Evolutionary conservation across 495 filamentous ascomycete genomes (phyloP).

Genomic region (Haplographium delicatum): DNA sequence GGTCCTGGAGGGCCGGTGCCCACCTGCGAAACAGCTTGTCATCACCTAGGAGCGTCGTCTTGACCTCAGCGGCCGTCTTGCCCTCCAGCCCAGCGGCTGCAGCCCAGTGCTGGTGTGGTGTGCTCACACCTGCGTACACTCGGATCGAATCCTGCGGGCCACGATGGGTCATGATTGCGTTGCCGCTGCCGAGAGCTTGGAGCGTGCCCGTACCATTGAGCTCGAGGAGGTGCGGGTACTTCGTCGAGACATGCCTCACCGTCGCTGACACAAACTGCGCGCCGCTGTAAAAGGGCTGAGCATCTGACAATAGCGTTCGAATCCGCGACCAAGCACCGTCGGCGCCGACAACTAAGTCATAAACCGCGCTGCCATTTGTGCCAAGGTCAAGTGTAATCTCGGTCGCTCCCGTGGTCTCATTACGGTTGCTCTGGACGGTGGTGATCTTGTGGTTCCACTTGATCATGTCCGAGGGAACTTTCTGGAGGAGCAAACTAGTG

Average conservation of each 20-base stretch:
- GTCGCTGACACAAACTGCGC: conserved; percentile 33
- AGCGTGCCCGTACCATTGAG: conserved; percentile 35
- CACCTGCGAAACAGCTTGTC: background rate
- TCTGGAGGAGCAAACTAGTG: conserved; percentile 33
- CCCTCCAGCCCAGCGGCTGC: conserved; percentile 7
- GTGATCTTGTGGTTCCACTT: conserved; percentile 41
- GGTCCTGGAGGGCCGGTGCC: background rate
- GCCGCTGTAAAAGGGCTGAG: conserved; percentile 26
- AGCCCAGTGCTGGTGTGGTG: conserved; percentile 20
- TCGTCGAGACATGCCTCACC: conserved; percentile 35
- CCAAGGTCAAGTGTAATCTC: conserved; percentile 34
- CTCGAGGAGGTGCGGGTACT: conserved; percentile 28
- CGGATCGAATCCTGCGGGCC: conserved; percentile 41
- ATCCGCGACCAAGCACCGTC: conserved; percentile 45
- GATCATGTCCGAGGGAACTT: conserved; percentile 35
- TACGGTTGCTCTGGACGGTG: conserved; percentile 33
- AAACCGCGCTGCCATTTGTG: conserved; percentile 24
- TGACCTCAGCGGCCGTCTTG: conserved; percentile 1
- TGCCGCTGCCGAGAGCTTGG: conserved; percentile 37
- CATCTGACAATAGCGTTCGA: conserved; percentile 20
- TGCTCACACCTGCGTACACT: conserved; percentile 24
- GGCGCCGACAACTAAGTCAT: conserved; percentile 44
- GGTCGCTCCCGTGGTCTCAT: conserved; percentile 5
- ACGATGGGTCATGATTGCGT: conserved; percentile 38
- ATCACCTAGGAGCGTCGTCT: background rate